Evolutionary conservation across 805 yeast genomes (phyloP), one percentile per base, ranked within the genome.

Genomic region (Starmerella stellata): DNA sequence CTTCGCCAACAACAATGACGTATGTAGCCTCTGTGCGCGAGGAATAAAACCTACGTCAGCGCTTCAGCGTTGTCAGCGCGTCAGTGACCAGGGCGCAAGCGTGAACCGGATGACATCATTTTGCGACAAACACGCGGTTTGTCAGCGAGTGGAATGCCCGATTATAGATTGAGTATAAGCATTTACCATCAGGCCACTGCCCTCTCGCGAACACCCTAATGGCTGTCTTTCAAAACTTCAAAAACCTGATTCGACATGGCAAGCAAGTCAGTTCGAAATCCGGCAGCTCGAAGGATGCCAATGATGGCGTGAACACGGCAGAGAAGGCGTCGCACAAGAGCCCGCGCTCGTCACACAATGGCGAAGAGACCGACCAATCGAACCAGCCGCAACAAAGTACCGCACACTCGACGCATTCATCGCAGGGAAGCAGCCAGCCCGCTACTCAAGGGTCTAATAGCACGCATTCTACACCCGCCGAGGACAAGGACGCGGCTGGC

Each of bases 181-280:
- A 23, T 23, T 11, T 11, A 23, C 25, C 25, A 7, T 23, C 9
- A 23, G 9, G 25, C 11, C 7, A 7, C 9, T 7, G 25, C 25
- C 11, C 25, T 7, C 25, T 23, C 11, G 11, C 9, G 25, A 11
- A 23, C 11, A 7, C 17, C 19, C 8, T 5, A 3, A 51, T 51
- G 53, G 50, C 53, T n/a, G 45, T 52, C 30, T 50, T 52, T 36
- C 54, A 68, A 55, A 72, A 72, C 49, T 59, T 72, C 45, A 68
- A 68, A 49, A 73, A 74, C 47, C 70, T 72, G 51, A 72, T 72
- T 36, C 67, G 78, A 45, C 78, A 72, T 46, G 78, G 78, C 19
- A 70, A 69, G 46, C 72, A 70, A 50, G 77, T 75, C 45, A 61
- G 61, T 48, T 62, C 62, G 21, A 36, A 38, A 31, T 32, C 36